These are phyloP conservation scores for Rhizophora apiculata DNA, from an alignment of 345 rosid species.

Conservation along the genomic window DNA sequence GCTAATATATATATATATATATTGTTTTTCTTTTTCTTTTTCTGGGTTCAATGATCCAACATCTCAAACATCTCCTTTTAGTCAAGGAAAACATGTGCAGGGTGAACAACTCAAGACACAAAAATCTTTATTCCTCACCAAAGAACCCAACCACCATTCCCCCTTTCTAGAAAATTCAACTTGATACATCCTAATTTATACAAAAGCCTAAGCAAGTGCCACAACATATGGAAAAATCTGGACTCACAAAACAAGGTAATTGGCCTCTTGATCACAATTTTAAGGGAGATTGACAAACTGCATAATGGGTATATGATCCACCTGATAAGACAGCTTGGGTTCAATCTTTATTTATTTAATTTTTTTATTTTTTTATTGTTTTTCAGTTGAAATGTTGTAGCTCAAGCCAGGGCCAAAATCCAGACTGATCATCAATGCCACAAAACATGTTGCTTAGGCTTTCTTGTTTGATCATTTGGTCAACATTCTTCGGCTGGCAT, in stretches of 20 bases:
- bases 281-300: not conserved
- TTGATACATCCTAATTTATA: conserved; percentile 29
- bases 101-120: conserved; percentile 22
- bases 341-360: not conserved
- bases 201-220: conserved; percentile 27
- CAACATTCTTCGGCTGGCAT: conserved; percentile 38
- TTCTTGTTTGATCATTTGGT: conserved; percentile 80
- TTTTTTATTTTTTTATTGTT: not conserved
- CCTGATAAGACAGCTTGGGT: not conserved
- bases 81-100: not conserved
- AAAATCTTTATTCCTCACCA: conserved; percentile 20
- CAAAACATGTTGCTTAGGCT: conserved; percentile 86
- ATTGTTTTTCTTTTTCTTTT: not conserved
- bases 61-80: conserved; percentile 14
- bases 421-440: conserved; percentile 81
- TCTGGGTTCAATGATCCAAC: conserved; percentile 19
- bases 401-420: conserved; percentile 98
- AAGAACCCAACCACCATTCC: not conserved
- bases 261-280: conserved; percentile 6
- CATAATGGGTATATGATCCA: conserved; percentile 1
- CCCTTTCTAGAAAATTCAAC: conserved; percentile 12
- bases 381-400: conserved; percentile 67
- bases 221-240: conserved; percentile 23
- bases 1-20: not conserved
- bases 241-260: conserved; percentile 10